These are phyloP conservation scores for Pelargonium australe DNA, from an alignment of 441 rosid species.

Conservation along the genomic window DNA sequence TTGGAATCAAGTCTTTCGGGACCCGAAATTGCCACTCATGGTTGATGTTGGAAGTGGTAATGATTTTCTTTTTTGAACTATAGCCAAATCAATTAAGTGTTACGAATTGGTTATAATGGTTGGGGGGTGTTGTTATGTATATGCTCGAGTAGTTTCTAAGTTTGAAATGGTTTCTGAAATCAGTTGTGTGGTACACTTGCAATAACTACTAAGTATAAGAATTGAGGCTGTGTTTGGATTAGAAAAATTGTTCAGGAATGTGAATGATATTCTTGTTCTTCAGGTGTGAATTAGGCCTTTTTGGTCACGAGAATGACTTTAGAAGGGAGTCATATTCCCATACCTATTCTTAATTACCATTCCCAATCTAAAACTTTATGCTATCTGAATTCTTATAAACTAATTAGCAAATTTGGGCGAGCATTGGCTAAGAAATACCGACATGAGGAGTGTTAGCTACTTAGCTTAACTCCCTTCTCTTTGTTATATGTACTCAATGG, in stretches of 20 bases:
- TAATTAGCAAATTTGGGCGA: not conserved
- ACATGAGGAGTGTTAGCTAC: too few species aligned
- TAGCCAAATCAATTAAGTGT: not conserved
- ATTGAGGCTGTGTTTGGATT: too few species aligned
- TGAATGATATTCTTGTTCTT: too few species aligned
- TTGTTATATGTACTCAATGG: too few species aligned
- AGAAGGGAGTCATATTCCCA: too few species aligned
- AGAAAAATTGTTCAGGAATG: too few species aligned
- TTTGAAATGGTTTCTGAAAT: not conserved
- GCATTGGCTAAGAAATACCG: not conserved
- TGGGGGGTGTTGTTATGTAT: not conserved
- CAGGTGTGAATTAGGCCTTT: too few species aligned
- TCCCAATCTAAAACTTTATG: too few species aligned
- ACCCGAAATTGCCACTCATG: slow-evolving; percentile 78
- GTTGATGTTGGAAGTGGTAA: slow-evolving; percentile 95
- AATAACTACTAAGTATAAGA: not conserved
- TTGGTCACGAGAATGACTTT: too few species aligned
- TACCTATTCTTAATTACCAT: too few species aligned
- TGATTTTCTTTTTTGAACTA: not conserved
- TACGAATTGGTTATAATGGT: not conserved
- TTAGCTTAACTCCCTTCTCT: too few species aligned
- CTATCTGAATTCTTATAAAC: not conserved
- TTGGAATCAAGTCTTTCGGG: slow-evolving; percentile 67
- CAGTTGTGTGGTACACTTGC: not conserved
- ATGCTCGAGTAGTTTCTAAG: not conserved